Conservation (phyloP, 441 rosid species). For the Pelargonium citronellum region DNA sequence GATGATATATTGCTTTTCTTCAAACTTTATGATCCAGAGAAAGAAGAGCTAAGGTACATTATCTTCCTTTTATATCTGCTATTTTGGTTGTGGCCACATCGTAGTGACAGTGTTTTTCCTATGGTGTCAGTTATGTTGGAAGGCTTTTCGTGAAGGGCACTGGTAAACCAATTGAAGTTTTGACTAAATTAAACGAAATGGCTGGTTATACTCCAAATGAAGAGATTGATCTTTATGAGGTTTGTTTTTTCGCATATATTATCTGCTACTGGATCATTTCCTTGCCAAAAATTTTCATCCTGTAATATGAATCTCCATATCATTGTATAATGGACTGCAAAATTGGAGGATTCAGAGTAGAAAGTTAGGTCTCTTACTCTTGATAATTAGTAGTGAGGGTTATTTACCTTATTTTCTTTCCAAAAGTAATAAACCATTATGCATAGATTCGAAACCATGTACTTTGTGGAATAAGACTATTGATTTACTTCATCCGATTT, state of each 20-base stretch:
- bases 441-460: too few relatives aligned
- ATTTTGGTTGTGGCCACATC: background rate
- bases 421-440: too few relatives aligned
- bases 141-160: slow-evolving; percentile 42
- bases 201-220: slow-evolving; percentile 43
- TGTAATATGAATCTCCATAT: too few relatives aligned
- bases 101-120: slow-evolving; percentile 17
- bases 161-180: slow-evolving; percentile 38
- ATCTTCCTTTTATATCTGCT: slow-evolving; percentile 7
- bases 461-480: too few relatives aligned
- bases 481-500: too few relatives aligned
- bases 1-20: slow-evolving; percentile 47
- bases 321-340: too few relatives aligned
- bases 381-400: too few relatives aligned
- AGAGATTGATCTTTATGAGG: slow-evolving; percentile 50
- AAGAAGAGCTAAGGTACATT: slow-evolving; percentile 37
- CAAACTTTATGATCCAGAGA: slow-evolving; percentile 49
- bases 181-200: slow-evolving; percentile 45
- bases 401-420: too few relatives aligned
- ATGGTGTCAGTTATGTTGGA: slow-evolving; percentile 36
- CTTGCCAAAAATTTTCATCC: background rate
- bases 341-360: too few relatives aligned
- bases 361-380: too few relatives aligned
- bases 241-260: slow-evolving; percentile 22
- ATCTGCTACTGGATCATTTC: background rate